Evolutionary conservation across 306 rosid species (phyloP), one percentile per base, ranked within the genome.

Genomic region (Mimosa pudica): DNA sequence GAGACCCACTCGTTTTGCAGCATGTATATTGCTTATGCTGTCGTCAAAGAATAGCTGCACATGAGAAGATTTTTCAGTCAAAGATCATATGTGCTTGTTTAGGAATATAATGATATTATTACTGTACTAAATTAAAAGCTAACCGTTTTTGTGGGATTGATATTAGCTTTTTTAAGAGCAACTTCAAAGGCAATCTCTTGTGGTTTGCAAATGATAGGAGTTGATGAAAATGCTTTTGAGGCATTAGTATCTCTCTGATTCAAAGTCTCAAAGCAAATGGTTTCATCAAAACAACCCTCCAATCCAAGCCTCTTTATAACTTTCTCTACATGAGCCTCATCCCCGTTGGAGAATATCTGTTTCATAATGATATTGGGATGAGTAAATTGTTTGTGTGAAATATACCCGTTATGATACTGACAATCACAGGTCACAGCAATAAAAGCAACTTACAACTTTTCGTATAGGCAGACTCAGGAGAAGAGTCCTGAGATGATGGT

Each of bases 31-130:
- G 9, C 74, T 57, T 20, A 70, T 11, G 57, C 57, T 46, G 74
- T 70, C 74, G n/a, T 70, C 74, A 10, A 70, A 70, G 74, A 70
- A 70, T 24, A 70, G 41, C 74, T 20, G 74, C 41, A 20, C 6
- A 18, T 18, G 38, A 30, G 12, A 12, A 16, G 18, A 7, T 41
- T 4, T n/a, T 12, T 68, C 16, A 9, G 73, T 24, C 32, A 30
- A 49, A 10, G 3, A 13, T 3, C 71, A 7, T 6, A 2, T 17
- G 62, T n/a, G 30, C 32, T 17, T 36, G 14, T 38, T 14, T n/a
- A 65, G 5, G 12, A 24, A 24, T 24, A 24, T 24, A 24, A 24
- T 24, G 30, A 24, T 24, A 24, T 24, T 24, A 24, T 20, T 55
- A 55, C 30, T 1, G 2, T n/a, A 17, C 4, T 7, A 33, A 16